Conservation (phyloP, 768 basidiomycete species). For the Ramaria rubella region DNA sequence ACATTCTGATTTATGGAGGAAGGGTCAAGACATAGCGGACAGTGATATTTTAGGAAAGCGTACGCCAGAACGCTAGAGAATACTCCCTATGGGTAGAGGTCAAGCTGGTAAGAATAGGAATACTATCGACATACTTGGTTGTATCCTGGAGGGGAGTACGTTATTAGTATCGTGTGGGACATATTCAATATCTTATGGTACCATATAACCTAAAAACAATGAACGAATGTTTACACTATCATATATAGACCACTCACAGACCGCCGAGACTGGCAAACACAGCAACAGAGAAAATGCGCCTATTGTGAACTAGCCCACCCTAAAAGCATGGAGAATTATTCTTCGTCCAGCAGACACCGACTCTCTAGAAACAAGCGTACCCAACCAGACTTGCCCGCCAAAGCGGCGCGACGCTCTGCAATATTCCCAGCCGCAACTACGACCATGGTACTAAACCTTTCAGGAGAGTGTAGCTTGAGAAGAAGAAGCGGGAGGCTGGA, state of each 20-base stretch:
- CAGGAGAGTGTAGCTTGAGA: too few species aligned
- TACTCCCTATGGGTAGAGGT: conserved; percentile 45
- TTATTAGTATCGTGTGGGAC: background rate
- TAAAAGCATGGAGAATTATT: too few species aligned
- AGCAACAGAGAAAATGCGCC: conserved; percentile 57
- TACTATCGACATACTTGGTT: conserved; percentile 42
- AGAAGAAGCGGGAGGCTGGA: too few species aligned
- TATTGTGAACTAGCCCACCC: conserved; percentile 63
- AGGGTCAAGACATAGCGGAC: conserved; percentile 45
- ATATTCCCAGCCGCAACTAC: background rate
- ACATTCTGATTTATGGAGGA: conserved; percentile 23
- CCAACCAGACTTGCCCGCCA: conserved; percentile 65
- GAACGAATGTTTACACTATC: too few species aligned
- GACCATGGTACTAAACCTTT: too few species aligned
- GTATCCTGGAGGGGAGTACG: conserved; percentile 39
- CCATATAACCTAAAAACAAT: conserved; percentile 49
- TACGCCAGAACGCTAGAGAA: conserved; percentile 70
- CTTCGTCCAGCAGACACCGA: conserved; percentile 8
- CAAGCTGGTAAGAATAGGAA: background rate
- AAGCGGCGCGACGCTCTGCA: conserved; percentile 42
- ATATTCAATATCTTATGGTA: conserved; percentile 22
- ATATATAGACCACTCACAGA: conserved; percentile 39
- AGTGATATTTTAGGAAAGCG: conserved; percentile 13
- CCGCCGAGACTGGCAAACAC: conserved; percentile 78
- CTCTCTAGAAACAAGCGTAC: conserved; percentile 29